Conservation (phyloP, 768 basidiomycete species). For the Lentinula aciculospora region DNA sequence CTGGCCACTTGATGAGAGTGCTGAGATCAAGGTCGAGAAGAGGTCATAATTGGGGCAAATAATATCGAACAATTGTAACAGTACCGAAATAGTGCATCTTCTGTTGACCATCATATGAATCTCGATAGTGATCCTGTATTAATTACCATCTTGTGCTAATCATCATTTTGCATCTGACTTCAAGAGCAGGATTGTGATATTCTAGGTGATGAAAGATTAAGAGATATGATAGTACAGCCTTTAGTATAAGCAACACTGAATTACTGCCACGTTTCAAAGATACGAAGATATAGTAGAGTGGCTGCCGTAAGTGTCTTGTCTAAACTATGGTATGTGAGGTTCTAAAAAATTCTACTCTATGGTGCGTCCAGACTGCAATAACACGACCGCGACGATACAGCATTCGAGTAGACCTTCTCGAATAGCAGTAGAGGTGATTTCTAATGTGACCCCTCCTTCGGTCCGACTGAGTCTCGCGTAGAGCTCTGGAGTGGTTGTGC, state of each 20-base stretch:
- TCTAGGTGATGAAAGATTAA: no score
- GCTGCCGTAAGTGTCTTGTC: no score
- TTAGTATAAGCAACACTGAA: no score
- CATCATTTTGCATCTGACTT: no score
- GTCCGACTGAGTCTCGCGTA: conserved; percentile 31
- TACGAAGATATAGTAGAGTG: no score
- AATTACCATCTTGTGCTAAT: no score
- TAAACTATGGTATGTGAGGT: not conserved
- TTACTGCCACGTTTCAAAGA: no score
- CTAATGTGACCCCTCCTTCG: conserved; percentile 30
- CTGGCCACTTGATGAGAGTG: not conserved
- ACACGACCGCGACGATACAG: conserved; percentile 37
- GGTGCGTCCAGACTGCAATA: conserved; percentile 42
- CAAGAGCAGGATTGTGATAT: no score
- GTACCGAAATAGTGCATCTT: not conserved
- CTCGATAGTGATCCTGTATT: no score
- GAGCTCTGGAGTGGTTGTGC: conserved; percentile 15
- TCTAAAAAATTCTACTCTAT: conserved; percentile 30
- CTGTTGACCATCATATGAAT: not conserved
- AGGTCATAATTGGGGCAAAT: not conserved
- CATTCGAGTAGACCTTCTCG: conserved; percentile 39
- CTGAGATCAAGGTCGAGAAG: not conserved
- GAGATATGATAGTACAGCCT: no score
- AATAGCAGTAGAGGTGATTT: conserved; percentile 40
- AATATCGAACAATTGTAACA: not conserved